Conservation (phyloP, 805 yeast genomes). For the Saccharomycopsis fibuligera region DNA sequence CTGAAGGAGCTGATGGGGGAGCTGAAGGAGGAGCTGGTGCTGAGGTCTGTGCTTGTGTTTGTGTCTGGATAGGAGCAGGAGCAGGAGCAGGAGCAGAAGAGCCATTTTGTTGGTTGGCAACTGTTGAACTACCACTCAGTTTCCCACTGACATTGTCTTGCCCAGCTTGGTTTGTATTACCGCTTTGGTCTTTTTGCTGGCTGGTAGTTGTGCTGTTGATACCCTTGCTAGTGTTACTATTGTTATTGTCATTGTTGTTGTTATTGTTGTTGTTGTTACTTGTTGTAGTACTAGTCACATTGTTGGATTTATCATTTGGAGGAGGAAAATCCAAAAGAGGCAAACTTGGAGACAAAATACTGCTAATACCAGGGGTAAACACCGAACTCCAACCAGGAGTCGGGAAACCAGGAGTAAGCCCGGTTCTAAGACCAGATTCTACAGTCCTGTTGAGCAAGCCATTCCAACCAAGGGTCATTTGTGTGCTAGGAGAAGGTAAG, state of each 20-base stretch:
- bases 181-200: background rate
- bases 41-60: too few relatives aligned
- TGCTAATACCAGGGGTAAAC: constrained; percentile 42
- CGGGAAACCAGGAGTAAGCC: constrained; percentile 51
- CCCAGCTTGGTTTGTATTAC: too few relatives aligned
- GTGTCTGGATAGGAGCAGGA: too few relatives aligned
- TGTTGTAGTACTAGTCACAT: constrained; percentile 1
- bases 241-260: constrained; percentile 13
- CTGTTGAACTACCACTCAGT: too few relatives aligned
- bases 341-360: constrained; percentile 22
- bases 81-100: too few relatives aligned
- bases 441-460: constrained; percentile 33
- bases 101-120: background rate
- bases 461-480: background rate
- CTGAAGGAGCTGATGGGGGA: too few relatives aligned
- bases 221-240: background rate
- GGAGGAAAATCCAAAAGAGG: too few relatives aligned
- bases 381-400: constrained; percentile 19
- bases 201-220: background rate
- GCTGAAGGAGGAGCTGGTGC: too few relatives aligned
- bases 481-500: constrained; percentile 27
- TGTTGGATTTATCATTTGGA: background rate
- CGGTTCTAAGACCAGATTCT: constrained; percentile 65
- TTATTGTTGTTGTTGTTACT: constrained; percentile 12
- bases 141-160: too few relatives aligned